phyloP scores from a whole-genome alignment of 371 early-diverging fungal species.

The Actinomortierella wolfii region DNA sequence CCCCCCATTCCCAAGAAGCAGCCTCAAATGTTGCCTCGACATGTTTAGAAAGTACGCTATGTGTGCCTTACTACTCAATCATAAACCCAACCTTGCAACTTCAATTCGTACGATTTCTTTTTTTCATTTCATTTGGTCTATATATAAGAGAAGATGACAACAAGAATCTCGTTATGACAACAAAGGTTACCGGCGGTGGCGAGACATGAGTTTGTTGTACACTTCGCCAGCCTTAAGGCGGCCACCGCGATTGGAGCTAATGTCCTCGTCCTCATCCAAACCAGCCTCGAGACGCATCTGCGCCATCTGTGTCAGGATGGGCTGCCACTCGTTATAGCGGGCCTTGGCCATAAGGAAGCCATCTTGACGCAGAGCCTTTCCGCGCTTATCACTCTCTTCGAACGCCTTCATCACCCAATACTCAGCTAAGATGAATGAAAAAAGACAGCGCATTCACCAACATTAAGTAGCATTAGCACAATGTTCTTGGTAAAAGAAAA shows the following conservation, averaged over 20 bases:
- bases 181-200: constrained; percentile 33
- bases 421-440: constrained; percentile 23
- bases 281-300: constrained; percentile 51
- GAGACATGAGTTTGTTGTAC: constrained; percentile 42
- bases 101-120: no score
- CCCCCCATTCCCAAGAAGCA: constrained; percentile 37
- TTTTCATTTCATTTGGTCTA: no score
- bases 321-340: constrained; percentile 49
- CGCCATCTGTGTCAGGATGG: constrained; percentile 49
- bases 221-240: constrained; percentile 46
- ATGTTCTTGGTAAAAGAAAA: not conserved
- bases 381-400: constrained; percentile 47
- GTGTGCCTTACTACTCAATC: no score
- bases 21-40: constrained; percentile 39
- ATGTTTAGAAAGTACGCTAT: constrained; percentile 14
- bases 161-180: no score
- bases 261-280: constrained; percentile 44
- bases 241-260: constrained; percentile 21
- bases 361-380: constrained; percentile 49
- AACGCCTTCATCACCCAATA: constrained; percentile 49
- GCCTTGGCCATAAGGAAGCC: constrained; percentile 49
- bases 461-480: not conserved
- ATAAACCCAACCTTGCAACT: no score
- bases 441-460: no score
- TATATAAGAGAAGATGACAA: no score